These are phyloP conservation scores for Trametes hirsuta DNA, from an alignment of 1,284 basidiomycete genomes.

Conservation along the genomic window DNA sequence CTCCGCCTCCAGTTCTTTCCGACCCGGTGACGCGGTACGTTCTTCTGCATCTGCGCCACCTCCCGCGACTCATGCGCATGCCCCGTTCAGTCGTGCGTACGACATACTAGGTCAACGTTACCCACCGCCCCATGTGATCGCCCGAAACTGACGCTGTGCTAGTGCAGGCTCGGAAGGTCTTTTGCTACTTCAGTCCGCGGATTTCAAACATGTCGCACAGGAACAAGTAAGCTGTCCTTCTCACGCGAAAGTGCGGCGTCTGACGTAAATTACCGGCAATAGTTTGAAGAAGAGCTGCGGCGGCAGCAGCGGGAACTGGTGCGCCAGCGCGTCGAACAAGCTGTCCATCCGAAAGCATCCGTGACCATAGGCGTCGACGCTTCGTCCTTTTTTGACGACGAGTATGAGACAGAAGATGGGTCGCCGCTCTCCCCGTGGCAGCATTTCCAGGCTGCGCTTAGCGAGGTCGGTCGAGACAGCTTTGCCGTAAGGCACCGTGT, in stretches of 20 bases:
- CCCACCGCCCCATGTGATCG: background rate
- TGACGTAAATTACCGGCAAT: conserved; percentile 20
- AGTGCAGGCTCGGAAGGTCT: conserved; percentile 30
- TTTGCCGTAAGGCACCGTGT: conserved; percentile 26
- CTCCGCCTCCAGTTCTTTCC: conserved; percentile 58
- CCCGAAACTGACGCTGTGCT: conserved; percentile 14
- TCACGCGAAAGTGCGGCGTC: background rate
- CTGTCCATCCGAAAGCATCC: conserved; percentile 30
- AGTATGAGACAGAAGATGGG: conserved; percentile 19
- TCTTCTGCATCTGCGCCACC: conserved; percentile 3
- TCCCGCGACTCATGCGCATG: conserved; percentile 21
- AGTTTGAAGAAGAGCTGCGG: conserved; percentile 34
- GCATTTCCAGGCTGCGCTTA: conserved; percentile 16
- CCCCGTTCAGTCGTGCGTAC: conserved; percentile 56
- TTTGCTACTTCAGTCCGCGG: conserved; percentile 20
- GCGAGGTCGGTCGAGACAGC: conserved; percentile 14
- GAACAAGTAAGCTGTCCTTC: conserved; percentile 24
- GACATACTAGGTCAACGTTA: conserved; percentile 63
- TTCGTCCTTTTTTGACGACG: conserved; percentile 44
- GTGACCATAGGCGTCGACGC: conserved; percentile 49
- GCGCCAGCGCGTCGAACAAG: conserved; percentile 27
- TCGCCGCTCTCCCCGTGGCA: conserved; percentile 13
- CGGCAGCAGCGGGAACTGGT: conserved; percentile 42
- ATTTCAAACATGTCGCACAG: conserved; percentile 25
- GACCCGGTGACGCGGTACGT: conserved; percentile 72